Evolutionary conservation across 192 early-diverging fungal genomes (phyloP), one percentile per base, ranked within the genome.

Genomic region (Pilobolus umbonatus): DNA sequence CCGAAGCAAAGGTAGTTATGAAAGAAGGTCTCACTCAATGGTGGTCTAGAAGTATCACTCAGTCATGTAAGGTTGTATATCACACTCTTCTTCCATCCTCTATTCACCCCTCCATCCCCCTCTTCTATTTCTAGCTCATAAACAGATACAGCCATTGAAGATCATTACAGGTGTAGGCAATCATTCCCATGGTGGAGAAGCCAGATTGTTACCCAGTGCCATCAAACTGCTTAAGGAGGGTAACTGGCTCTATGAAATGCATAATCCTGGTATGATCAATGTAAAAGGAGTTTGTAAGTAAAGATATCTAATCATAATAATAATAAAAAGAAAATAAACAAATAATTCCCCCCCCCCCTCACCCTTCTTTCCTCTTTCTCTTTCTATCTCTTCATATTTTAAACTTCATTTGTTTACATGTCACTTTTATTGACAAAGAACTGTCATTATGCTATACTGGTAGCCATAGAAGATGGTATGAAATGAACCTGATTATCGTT

Each of bases 131-230:
- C 11, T 40, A 55, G 48, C 55, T 52, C 73, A 71, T 36, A 34
- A 56, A 2, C 15, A 39, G 22, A 42, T 69, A 9, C 50, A 63
- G 32, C 82, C 85, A 2, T 51, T 89, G 56, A 76, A 77, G 38
- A 85, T 87, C 25, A 70, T 89, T 19, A 87, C 85, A 6, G 87
- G 87, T 17, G 47, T 78, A 2, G 87, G 87, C 2, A 80, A 73
- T 6, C 87, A 87, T 60, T 89, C 87, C 9, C 62, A 73, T 31
- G 72, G 79, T 26, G 75, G 77, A 24, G 64, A 72, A 14, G 69
- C 87, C 1, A 76, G 74, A 15, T 64, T 89, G 10, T 79, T 81
- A 31, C 80, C 81, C 0, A 65, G 75, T 0, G 64, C 86, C 6
- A 35, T 73, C 19, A 68, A 61, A 29, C 59, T 74, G 1, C 61